Percentiles rank a stretch among this genome's conserved stretches.
These are phyloP conservation scores for Theobroma cacao DNA, from an alignment of 345 rosid species.

Conservation along the genomic window DNA sequence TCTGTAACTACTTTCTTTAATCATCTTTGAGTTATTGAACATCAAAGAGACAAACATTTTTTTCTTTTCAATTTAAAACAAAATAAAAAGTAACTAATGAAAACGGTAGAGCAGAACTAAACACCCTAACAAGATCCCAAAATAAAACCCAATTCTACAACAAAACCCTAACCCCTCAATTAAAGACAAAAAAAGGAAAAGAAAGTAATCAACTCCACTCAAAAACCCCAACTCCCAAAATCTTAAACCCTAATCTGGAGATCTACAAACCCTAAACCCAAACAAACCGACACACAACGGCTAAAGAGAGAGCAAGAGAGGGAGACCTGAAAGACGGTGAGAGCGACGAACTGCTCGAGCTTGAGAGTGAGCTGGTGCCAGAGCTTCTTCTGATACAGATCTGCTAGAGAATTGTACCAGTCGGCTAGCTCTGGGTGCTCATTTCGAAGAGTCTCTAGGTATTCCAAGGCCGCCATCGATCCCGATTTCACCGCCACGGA, in stretches of 20 bases:
- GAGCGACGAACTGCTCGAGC: conserved; percentile 95
- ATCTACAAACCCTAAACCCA: conserved; percentile 2
- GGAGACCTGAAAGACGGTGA: conserved; percentile 71
- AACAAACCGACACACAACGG: background rate
- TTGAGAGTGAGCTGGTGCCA: conserved; percentile 99
- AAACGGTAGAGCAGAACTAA: background rate
- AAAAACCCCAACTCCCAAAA: conserved; percentile 2
- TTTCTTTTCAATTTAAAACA: background rate
- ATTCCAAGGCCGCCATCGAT: conserved; percentile 88
- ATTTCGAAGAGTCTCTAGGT: conserved; percentile 67
- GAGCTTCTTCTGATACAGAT: conserved; percentile 99
- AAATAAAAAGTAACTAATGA: background rate
- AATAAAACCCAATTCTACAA: background rate
- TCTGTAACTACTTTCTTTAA: background rate
- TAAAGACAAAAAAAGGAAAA: background rate
- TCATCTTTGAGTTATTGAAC: background rate
- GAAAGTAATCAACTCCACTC: background rate
- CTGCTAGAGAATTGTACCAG: conserved; percentile 87
- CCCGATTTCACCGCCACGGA: conserved; percentile 1
- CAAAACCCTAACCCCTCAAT: conserved; percentile 19
- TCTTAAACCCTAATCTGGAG: conserved; percentile 5
- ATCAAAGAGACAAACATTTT: background rate
- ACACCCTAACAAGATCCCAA: background rate
- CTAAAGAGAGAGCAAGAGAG: background rate
- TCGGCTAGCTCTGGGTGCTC: conserved; percentile 84